These are phyloP conservation scores for Pseudogymnoascus sp. DNA, from an alignment of 2,329 filamentous ascomycete species.

Conservation along the genomic window DNA sequence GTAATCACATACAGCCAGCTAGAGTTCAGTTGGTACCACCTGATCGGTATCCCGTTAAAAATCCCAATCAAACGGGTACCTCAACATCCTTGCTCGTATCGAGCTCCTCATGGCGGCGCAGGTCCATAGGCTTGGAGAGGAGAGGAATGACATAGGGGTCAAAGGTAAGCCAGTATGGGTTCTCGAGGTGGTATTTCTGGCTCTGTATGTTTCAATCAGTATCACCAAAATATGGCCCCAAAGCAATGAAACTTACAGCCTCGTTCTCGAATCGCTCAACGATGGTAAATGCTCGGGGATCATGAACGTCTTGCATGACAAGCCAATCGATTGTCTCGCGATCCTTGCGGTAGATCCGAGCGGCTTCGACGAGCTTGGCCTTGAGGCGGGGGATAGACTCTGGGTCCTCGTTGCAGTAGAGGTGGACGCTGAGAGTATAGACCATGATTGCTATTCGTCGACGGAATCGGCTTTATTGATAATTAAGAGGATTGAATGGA, in stretches of 20 bases:
- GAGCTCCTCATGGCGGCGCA: constrained; percentile 60
- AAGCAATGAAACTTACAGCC: constrained; percentile 37
- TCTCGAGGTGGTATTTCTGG: constrained; percentile 55
- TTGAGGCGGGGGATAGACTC: constrained; percentile 59
- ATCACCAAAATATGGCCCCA: background rate
- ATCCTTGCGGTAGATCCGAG: constrained; percentile 63
- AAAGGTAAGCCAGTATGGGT: constrained; percentile 71
- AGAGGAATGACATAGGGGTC: constrained; percentile 66
- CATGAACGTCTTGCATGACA: constrained; percentile 68
- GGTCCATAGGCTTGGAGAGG: constrained; percentile 61
- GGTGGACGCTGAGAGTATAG: constrained; percentile 62
- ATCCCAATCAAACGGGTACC: constrained; percentile 29
- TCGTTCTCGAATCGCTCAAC: constrained; percentile 68
- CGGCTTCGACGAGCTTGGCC: constrained; percentile 69
- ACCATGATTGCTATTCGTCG: constrained; percentile 41
- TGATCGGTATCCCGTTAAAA: background rate
- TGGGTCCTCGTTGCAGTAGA: constrained; percentile 61
- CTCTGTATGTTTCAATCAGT: constrained; percentile 29
- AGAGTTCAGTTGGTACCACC: background rate
- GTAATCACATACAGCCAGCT: background rate
- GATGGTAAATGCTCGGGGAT: constrained; percentile 64
- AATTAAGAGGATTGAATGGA: background rate
- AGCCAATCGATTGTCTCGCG: constrained; percentile 66
- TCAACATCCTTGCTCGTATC: constrained; percentile 46
- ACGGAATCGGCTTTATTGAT: background rate